A percentile compares a stretch with the other conserved stretches of the same genome.
Evolutionary conservation across 2,329 filamentous ascomycete species (phyloP).

Genomic region (Cladosporium cucumerinum): DNA sequence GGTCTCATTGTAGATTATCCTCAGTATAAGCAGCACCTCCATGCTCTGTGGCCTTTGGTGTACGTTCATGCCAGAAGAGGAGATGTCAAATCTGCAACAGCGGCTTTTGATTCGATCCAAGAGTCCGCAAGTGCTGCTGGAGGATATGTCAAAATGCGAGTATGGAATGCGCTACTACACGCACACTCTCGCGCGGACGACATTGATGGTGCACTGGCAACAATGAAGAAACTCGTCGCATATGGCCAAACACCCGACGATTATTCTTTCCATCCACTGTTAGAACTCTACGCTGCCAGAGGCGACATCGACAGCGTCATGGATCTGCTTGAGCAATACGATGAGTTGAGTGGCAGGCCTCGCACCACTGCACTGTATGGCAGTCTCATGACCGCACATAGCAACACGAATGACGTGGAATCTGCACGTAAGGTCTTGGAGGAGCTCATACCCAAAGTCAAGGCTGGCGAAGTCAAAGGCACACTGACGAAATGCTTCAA

Average conservation of each 20-base stretch:
- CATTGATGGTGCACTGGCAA: slow-evolving; percentile 60
- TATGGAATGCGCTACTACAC: slow-evolving; percentile 76
- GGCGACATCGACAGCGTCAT: slow-evolving; percentile 71
- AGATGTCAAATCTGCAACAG: slow-evolving; percentile 57
- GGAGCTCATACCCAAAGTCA: slow-evolving; percentile 45
- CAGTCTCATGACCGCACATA: slow-evolving; percentile 62
- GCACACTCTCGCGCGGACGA: slow-evolving; percentile 66
- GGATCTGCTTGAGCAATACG: slow-evolving; percentile 59
- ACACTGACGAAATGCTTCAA: slow-evolving; percentile 72
- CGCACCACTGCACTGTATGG: slow-evolving; percentile 59
- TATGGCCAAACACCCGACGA: slow-evolving; percentile 51
- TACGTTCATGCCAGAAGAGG: slow-evolving; percentile 68
- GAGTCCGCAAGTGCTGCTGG: slow-evolving; percentile 18
- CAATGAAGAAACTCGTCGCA: slow-evolving; percentile 60
- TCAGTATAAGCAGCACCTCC: slow-evolving; percentile 21
- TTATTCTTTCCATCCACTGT: slow-evolving; percentile 68
- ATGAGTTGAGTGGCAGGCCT: slow-evolving; percentile 52
- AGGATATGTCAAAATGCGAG: slow-evolving; percentile 49
- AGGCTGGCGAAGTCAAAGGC: slow-evolving; percentile 47
- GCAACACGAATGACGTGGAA: slow-evolving; percentile 46
- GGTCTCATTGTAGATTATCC: slow-evolving; percentile 28
- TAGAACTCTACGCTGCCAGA: slow-evolving; percentile 65
- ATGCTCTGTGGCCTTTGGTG: slow-evolving; percentile 52
- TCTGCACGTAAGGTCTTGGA: slow-evolving; percentile 52
- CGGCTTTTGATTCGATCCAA: slow-evolving; percentile 61